Evolutionary conservation across 148 eudicot species (phyloP).

Genomic region (Linanthus parryae): DNA sequence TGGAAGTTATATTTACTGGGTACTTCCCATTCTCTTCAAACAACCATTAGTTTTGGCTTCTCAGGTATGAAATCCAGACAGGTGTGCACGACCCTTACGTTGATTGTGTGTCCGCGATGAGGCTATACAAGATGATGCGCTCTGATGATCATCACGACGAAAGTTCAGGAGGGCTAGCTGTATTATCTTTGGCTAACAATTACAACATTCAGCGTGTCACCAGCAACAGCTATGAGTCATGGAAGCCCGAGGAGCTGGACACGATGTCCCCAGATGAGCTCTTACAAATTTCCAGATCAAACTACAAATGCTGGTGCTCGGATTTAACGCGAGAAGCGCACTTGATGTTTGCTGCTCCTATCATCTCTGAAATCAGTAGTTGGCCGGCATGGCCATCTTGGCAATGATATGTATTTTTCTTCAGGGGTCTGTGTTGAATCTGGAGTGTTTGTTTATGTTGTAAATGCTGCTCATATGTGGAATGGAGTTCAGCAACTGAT

Average conservation of each 20-base stretch:
- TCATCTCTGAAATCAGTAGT: no score
- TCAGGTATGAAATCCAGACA: conserved; percentile 63
- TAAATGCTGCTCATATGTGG: no score
- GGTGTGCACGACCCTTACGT: conserved; percentile 37
- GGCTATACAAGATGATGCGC: not conserved
- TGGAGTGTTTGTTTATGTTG: no score
- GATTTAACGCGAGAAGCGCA: no score
- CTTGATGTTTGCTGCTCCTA: no score
- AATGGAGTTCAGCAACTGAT: no score
- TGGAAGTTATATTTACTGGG: no score
- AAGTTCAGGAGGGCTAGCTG: not conserved
- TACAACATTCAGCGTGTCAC: no score
- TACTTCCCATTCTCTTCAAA: not conserved
- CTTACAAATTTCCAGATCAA: conserved; percentile 47
- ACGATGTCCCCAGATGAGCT: conserved; percentile 61
- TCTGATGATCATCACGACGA: conserved; percentile 28
- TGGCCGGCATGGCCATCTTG: no score
- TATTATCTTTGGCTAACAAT: not conserved
- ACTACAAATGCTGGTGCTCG: conserved; percentile 72
- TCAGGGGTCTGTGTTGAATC: no score
- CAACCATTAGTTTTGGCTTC: conserved; percentile 2
- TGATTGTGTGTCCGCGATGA: not conserved
- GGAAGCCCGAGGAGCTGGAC: conserved; percentile 44
- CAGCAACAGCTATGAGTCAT: conserved; percentile 24
- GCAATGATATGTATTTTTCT: no score